Base-by-base conservation (phyloP, 2,329 filamentous ascomycete genomes). In the Xylariaceae sp. region DNA sequence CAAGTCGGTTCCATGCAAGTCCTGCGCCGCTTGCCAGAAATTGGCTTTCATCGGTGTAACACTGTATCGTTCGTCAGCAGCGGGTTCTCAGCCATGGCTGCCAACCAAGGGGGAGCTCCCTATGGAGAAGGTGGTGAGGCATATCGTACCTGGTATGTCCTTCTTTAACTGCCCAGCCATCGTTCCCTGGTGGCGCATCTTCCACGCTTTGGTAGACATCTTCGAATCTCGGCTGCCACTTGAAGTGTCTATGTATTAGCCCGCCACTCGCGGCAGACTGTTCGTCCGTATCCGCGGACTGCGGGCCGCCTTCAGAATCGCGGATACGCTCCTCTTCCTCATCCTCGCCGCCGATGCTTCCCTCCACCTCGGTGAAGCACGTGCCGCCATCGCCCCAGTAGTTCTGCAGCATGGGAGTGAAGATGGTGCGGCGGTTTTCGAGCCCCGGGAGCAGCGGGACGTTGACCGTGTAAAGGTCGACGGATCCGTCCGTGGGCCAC, bases 21-120 rank as follows among this genome's bases (percentile, higher is more conserved):
- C 71, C 44, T 76, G 69, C 27, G 70, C 65, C 9, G 76, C 73
- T 60, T 90, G 87, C 76, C 85, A 88, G 62, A 96, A 98, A 63
- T 95, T 96, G 29, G 90, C 89, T 62, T 85, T 86, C 50, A 97
- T 64, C 11, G 90, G 87, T 3, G 92, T 96, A 40, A 98, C 80
- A 62, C 88, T 94, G 55, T 47, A 43, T 40, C 30, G 41, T 5
- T 38, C 14, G 36, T 51, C 14, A 44, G 44, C 31, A 21, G 14
- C 9, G 18, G n/a, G 19, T 12, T 2, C 27, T 16, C 15, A 8
- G 29, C n/a, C 23, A 17, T 7, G 9, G 3, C 16, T 13, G 3
- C 6, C 9, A 5, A 12, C 21, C 15, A 6, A 16, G 28, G 4
- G 9, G 9, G 6, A 6, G 7, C 21, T 24, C 3, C 3, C 13